Conservation (phyloP, 306 rosid species). For the Acacia acuminata region DNA sequence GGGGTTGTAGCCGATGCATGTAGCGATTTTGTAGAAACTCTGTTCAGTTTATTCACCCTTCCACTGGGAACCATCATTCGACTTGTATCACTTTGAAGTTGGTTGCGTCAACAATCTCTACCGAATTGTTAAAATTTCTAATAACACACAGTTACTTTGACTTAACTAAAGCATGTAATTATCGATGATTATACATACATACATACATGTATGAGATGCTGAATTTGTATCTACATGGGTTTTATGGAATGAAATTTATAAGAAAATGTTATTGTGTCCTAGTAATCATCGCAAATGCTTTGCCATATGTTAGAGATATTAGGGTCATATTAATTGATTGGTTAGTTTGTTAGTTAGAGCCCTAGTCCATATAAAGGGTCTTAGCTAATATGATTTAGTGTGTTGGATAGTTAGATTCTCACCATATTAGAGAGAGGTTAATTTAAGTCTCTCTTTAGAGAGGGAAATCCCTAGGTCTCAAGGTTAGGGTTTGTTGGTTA, state of each 20-base stretch:
- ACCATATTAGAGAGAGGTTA: no score
- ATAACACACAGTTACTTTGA: background rate
- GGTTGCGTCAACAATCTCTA: constrained; percentile 7
- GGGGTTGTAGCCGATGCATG: background rate
- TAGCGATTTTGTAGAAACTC: background rate
- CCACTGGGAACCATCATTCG: background rate
- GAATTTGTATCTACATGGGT: background rate
- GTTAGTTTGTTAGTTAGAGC: no score
- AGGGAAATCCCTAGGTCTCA: no score
- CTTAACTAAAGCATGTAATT: background rate
- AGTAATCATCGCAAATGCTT: no score
- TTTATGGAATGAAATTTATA: background rate
- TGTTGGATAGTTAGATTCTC: no score
- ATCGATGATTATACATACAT: no score
- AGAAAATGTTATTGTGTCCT: background rate
- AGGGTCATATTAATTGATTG: no score
- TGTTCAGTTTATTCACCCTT: background rate
- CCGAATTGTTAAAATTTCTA: background rate
- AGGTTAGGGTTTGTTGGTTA: no score
- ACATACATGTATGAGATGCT: background rate
- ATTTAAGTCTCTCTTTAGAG: no score
- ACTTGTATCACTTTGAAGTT: background rate
- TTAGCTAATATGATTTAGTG: no score
- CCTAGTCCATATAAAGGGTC: no score
- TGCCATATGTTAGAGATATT: no score